These are phyloP conservation scores for Spatholobus suberectus DNA, from an alignment of 306 rosid genomes.

Conservation along the genomic window DNA sequence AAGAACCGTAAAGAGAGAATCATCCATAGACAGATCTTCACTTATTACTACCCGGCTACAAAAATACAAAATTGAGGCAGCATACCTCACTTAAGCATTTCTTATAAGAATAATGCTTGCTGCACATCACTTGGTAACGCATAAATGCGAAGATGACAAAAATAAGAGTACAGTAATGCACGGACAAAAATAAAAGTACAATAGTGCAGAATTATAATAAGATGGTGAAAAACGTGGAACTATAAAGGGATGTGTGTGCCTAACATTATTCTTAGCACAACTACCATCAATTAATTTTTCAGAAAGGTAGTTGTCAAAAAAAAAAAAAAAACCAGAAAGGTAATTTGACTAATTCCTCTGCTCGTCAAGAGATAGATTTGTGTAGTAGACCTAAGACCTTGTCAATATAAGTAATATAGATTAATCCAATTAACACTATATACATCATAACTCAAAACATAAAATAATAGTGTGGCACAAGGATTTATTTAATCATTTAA, in stretches of 20 bases:
- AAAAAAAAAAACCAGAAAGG: too few species aligned
- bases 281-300: not conserved
- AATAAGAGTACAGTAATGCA: not conserved
- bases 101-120: not conserved
- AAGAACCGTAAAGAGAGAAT: not conserved
- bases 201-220: not conserved
- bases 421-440: not conserved
- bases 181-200: not conserved
- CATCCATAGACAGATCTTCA: not conserved
- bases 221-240: not conserved
- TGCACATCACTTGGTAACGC: not conserved
- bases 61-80: not conserved
- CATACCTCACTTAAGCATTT: not conserved
- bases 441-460: not conserved
- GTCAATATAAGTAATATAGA: not conserved
- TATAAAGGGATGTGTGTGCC: not conserved
- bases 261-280: not conserved
- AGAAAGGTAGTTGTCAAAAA: too few species aligned
- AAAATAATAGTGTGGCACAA: not conserved
- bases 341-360: not conserved
- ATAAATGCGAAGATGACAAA: not conserved
- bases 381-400: not conserved
- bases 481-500: too few species aligned
- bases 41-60: not conserved
- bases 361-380: not conserved